phyloP scores from a whole-genome alignment of 176 grass and related monocot genomes.

The Echinochloa phyllopogon region DNA sequence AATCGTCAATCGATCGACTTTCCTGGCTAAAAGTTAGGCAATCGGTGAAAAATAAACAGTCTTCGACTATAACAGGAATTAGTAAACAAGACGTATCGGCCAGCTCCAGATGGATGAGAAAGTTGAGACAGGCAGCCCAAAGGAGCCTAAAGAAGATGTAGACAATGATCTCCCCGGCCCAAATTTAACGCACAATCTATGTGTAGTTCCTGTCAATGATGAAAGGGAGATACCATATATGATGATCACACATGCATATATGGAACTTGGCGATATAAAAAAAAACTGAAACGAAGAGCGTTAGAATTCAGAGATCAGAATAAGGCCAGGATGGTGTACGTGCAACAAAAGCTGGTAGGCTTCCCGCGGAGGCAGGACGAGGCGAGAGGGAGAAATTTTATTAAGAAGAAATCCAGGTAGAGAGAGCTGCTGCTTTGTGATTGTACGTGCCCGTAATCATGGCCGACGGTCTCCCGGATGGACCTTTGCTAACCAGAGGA shows the following conservation, averaged over 20 bases:
- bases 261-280: not conserved
- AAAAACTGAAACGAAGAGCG: not conserved
- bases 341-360: not conserved
- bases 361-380: not conserved
- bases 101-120: conserved; percentile 41
- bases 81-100: not conserved
- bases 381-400: not conserved
- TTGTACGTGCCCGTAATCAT: conserved; percentile 45
- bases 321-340: not conserved
- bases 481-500: conserved; percentile 17
- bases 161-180: not conserved
- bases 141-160: not conserved
- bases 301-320: not conserved
- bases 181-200: conserved; percentile 7
- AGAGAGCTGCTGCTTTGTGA: not conserved
- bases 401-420: not conserved
- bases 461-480: conserved; percentile 28
- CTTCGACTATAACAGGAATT: not conserved
- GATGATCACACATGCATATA: conserved; percentile 45
- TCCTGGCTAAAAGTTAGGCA: not conserved
- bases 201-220: not conserved
- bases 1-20: not conserved
- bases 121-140: conserved; percentile 45
- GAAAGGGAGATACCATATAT: conserved; percentile 23
- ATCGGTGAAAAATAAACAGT: not conserved